Conservation (phyloP, 768 basidiomycete genomes). For the Leccinum aurantiacum region DNA sequence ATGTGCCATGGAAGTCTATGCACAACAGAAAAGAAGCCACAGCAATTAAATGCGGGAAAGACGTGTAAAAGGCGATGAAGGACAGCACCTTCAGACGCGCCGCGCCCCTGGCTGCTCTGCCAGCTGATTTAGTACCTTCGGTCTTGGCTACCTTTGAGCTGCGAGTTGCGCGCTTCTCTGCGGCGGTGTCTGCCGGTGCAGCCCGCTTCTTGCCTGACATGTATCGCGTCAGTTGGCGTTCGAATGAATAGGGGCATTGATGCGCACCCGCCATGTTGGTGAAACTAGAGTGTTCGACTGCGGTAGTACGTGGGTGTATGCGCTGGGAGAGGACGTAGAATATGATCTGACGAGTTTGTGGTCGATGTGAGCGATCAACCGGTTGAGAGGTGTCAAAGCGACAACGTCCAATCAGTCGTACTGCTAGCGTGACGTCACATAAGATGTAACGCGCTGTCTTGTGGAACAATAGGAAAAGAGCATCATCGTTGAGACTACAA, state of each 20-base stretch:
- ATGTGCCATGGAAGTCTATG: slow-evolving; percentile 46
- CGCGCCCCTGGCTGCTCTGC: slow-evolving; percentile 39
- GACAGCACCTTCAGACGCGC: slow-evolving; percentile 46
- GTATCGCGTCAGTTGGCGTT: neutral
- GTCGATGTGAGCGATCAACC: slow-evolving; percentile 13
- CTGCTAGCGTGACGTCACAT: slow-evolving; percentile 36
- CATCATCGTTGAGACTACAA: slow-evolving; percentile 29
- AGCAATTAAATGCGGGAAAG: slow-evolving; percentile 1
- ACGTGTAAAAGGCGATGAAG: neutral
- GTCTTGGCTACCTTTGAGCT: slow-evolving; percentile 55
- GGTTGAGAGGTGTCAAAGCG: slow-evolving; percentile 21
- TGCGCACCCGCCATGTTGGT: slow-evolving; percentile 33
- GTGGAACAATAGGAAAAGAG: slow-evolving; percentile 26
- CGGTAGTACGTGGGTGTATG: neutral
- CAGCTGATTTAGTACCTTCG: slow-evolving; percentile 32
- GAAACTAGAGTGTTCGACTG: neutral
- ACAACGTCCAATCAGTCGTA: slow-evolving; percentile 22
- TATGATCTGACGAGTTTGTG: neutral
- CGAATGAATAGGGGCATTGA: slow-evolving; percentile 19
- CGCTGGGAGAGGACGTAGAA: neutral
- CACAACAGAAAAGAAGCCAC: neutral
- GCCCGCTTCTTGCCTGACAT: slow-evolving; percentile 46
- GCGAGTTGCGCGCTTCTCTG: slow-evolving; percentile 40
- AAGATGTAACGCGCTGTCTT: slow-evolving; percentile 19
- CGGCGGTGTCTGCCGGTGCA: slow-evolving; percentile 35